phyloP scores from a whole-genome alignment of 495 filamentous ascomycete genomes.

The Hypomontagnella submonticulosa region DNA sequence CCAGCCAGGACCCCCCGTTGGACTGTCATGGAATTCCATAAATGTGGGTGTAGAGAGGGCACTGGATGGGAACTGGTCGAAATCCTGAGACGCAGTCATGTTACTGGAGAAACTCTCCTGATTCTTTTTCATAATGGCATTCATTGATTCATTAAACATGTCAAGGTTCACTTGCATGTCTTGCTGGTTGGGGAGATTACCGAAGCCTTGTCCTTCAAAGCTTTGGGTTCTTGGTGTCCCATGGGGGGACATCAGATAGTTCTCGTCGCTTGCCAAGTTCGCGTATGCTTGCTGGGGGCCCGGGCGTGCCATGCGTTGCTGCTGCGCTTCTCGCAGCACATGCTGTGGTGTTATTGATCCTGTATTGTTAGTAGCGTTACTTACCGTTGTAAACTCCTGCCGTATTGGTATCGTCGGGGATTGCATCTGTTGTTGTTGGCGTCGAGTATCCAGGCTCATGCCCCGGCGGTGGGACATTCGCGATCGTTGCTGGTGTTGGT shows the following conservation, averaged over 20 bases:
- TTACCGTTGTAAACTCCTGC: slow-evolving; percentile 66
- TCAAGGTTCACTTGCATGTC: slow-evolving; percentile 53
- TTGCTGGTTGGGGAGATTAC: slow-evolving; percentile 45
- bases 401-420: slow-evolving; percentile 55
- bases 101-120: slow-evolving; percentile 50
- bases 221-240: slow-evolving; percentile 58
- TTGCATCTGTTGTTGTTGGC: slow-evolving; percentile 55
- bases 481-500: slow-evolving; percentile 51
- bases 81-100: slow-evolving; percentile 48
- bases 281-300: slow-evolving; percentile 57
- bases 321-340: slow-evolving; percentile 77
- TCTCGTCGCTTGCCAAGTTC: slow-evolving; percentile 50
- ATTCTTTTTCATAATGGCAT: slow-evolving; percentile 55
- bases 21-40: slow-evolving; percentile 57
- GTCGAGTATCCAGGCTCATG: slow-evolving; percentile 79
- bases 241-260: slow-evolving; percentile 60
- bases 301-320: slow-evolving; percentile 75
- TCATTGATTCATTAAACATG: slow-evolving; percentile 56
- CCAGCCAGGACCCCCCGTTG: slow-evolving; percentile 54
- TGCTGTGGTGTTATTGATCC: slow-evolving; percentile 68
- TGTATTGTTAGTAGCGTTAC: slow-evolving; percentile 69
- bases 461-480: slow-evolving; percentile 75
- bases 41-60: slow-evolving; percentile 59
- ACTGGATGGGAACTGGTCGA: slow-evolving; percentile 56
- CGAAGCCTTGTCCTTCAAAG: slow-evolving; percentile 51